Base-by-base conservation (phyloP, 2,329 filamentous ascomycete genomes). In the Curvularia sp. region DNA sequence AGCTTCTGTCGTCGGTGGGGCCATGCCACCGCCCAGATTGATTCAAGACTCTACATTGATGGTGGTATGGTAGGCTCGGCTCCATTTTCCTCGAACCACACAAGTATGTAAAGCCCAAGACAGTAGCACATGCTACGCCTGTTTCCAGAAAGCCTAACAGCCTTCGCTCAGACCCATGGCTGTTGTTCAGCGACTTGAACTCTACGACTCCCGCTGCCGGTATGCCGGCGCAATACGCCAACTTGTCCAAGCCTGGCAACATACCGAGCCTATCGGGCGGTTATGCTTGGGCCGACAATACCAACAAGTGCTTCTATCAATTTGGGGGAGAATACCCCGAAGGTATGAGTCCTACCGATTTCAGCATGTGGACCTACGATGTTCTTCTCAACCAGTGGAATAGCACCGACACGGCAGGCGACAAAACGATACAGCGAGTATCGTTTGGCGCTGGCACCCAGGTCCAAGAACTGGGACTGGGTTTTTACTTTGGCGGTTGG, bases 401-500 rank as follows among this genome's bases (percentile, higher is more conserved):
- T 45, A 74, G 73, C 6, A 79, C 83, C 1, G 55, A 79, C 70
- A 57, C 79, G 75, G 51, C 70, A 70, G 71, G 69, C 42, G 68
- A 69, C 36, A 66, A 67, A 13, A 59, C 51, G 2, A 78, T 86
- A 46, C 71, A 78, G 43, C 75, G 83, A 6, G 79, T 85, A 2
- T 82, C 84, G 5, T 87, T 82, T 58, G 87, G 86, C 10, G 85
- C 85, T 13, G 83, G 85, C 12, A 80, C 83, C 9, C 80, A 83
- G 2, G 79, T 87, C 9, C 80, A 86, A 4, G 79, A 81, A 36
- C 78, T 81, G 2, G 86, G 84, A 10, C 77, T 84, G 56, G 86
- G 83, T 1, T 89, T 84, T 67, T 87, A 88, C 68, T 84, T 86
- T 60, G 87, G 87, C 42, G 87, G 87, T 39, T 89, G 84, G 82